Conservation (phyloP, 208 protist genomes). For the Leishmania major region DNA sequence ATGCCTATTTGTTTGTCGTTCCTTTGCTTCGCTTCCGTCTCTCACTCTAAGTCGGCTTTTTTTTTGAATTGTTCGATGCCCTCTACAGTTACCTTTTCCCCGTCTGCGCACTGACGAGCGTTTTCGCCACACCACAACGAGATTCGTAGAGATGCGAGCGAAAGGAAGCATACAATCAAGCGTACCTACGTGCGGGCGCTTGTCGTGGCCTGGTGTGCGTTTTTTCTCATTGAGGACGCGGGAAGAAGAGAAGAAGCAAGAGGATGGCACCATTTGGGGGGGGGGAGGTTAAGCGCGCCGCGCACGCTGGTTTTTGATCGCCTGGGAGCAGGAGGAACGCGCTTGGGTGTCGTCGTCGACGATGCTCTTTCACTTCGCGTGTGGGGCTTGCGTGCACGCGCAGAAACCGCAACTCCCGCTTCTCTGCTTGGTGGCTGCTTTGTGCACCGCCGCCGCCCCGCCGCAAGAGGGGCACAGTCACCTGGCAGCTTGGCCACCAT, state of each 20-base stretch:
- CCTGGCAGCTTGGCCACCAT: not conserved
- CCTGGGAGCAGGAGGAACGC: not conserved
- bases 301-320: not conserved
- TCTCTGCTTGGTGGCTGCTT: not conserved
- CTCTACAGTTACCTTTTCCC: not conserved
- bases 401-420: not conserved
- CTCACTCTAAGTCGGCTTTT: not conserved
- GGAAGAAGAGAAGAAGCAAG: not conserved
- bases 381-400: not conserved
- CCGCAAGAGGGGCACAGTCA: not conserved
- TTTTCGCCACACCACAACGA: not conserved
- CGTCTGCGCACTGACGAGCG: not conserved
- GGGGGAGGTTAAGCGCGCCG: no score
- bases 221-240: not conserved
- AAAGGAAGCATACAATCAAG: slow-evolving; percentile 3
- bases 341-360: not conserved
- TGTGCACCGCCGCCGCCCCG: not conserved
- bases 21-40: not conserved
- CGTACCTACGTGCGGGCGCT: not conserved
- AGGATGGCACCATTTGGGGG: not conserved
- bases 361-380: not conserved
- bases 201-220: no score
- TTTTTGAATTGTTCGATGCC: not conserved
- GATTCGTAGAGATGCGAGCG: not conserved
- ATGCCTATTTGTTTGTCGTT: not conserved